These are phyloP conservation scores for Rhododendron kiyosumense DNA, from an alignment of 148 eudicot genomes.

Conservation along the genomic window DNA sequence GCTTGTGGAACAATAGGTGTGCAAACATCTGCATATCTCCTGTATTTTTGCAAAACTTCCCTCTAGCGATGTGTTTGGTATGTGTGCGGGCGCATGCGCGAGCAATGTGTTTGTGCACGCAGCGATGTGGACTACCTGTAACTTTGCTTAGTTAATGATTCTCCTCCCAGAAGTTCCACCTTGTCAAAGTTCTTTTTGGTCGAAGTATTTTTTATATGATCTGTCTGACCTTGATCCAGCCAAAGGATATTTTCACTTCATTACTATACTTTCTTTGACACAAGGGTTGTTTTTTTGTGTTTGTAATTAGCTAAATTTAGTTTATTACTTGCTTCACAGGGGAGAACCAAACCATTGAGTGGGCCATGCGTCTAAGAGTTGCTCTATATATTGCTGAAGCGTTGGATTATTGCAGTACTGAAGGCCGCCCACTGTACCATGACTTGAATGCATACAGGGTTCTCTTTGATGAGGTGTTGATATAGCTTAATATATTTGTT, in stretches of 20 bases:
- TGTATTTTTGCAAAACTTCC: neutral
- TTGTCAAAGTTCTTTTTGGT: neutral
- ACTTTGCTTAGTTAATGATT: neutral
- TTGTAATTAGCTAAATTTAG: neutral
- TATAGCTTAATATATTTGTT: neutral
- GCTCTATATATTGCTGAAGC: constrained; percentile 88
- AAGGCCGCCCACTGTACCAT: constrained; percentile 79
- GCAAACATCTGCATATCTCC: neutral
- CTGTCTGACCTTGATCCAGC: neutral
- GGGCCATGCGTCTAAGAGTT: constrained; percentile 91
- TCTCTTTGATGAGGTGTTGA: constrained; percentile 89
- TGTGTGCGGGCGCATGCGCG: too few species aligned
- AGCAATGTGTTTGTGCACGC: neutral
- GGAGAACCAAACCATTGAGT: constrained; percentile 92
- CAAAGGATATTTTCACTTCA: neutral
- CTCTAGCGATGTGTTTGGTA: too few species aligned
- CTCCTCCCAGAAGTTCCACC: neutral
- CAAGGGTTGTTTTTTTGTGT: neutral
- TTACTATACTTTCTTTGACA: neutral
- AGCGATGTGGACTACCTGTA: neutral
- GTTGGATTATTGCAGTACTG: constrained; percentile 68
- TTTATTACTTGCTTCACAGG: constrained; percentile 38
- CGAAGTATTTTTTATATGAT: neutral
- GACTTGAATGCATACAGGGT: constrained; percentile 90
- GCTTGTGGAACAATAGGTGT: neutral